Conservation (phyloP, 257 asterid genomes). For the Capsicum chinense region DNA sequence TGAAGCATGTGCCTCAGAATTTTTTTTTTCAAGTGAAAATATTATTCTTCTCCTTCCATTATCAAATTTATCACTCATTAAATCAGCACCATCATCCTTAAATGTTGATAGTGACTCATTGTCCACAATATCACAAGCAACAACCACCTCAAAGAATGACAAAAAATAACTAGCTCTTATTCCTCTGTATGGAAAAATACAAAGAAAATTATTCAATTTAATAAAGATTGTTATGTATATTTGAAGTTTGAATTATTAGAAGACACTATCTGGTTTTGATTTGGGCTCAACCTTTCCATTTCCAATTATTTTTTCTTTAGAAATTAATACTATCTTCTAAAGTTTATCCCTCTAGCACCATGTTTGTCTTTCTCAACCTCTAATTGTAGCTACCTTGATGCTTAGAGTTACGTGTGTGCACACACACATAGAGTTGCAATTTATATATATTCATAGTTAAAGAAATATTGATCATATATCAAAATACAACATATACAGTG, state of each 20-base stretch:
- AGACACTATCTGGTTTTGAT: neutral
- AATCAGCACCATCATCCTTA: conserved; percentile 37
- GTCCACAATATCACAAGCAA: conserved; percentile 78
- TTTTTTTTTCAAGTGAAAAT: conserved; percentile 82
- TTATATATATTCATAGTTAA: neutral
- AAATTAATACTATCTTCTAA: neutral
- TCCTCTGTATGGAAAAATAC: conserved; percentile 58
- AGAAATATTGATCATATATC: too few relatives aligned
- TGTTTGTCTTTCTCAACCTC: conserved; percentile 18
- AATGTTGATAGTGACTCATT: conserved; percentile 35
- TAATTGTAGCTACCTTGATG: neutral
- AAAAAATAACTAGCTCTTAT: conserved; percentile 76
- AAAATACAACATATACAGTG: too few relatives aligned
- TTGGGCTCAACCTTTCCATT: conserved; percentile 15
- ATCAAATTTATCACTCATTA: conserved; percentile 48
- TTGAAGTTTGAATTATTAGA: neutral
- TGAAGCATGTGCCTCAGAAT: conserved; percentile 92
- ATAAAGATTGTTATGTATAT: neutral
- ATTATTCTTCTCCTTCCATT: conserved; percentile 51
- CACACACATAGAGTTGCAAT: neutral
- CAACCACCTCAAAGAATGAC: conserved; percentile 84
- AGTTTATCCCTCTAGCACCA: neutral
- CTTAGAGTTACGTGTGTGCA: neutral
- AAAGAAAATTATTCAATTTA: conserved; percentile 20
- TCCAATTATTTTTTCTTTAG: neutral